Evolutionary conservation across 1,284 basidiomycete species (phyloP), one percentile per base, ranked within the genome.

Genomic region (Fistulina hepatica): DNA sequence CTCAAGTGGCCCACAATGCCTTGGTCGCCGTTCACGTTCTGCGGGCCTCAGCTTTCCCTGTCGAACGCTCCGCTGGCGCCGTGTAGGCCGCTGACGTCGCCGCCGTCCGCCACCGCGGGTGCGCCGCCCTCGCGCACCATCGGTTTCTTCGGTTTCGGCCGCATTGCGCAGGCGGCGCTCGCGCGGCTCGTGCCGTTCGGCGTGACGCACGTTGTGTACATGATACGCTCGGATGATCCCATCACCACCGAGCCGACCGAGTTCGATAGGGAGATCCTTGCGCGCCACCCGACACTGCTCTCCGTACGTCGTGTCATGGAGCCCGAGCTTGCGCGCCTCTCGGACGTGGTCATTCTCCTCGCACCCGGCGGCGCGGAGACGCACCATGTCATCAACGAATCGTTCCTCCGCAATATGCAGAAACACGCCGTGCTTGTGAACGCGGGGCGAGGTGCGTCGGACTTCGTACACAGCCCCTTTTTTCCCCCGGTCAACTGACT

Each of bases 131-230:
- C 55, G 1, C 71, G 81, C 40, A 92, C 80, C 2, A 73, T 81
- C 3, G 92, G 91, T 0, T 94, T 97, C 62, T 64, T 97, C 21
- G 93, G 94, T 6, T 97, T 97, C 51, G 94, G 93, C 5, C 79
- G 92, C 32, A 95, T 94, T 48, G 76, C 88, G 0, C 85, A 90
- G 28, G 79, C 80, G 4, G 83, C 80, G 0, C 69, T 91, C 30
- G 60, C 70, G 7, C 78, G 90, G 10, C 71, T 94, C 17, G 60
- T 84, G 10, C 73, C 84, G 2, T 94, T 94, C 54, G 74, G 81
- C 21, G 66, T 84, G 47, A 77, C 73, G 0, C 64, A 73, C 47
- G 79, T 74, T 44, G 49, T 90, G 24, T 91, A 88, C 57, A 58
- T 68, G 5, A 61, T 68, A 4, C 75, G 69, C 45, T 72, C 76